Conservation (phyloP, 345 rosid species). For the Orychophragmus violaceus region DNA sequence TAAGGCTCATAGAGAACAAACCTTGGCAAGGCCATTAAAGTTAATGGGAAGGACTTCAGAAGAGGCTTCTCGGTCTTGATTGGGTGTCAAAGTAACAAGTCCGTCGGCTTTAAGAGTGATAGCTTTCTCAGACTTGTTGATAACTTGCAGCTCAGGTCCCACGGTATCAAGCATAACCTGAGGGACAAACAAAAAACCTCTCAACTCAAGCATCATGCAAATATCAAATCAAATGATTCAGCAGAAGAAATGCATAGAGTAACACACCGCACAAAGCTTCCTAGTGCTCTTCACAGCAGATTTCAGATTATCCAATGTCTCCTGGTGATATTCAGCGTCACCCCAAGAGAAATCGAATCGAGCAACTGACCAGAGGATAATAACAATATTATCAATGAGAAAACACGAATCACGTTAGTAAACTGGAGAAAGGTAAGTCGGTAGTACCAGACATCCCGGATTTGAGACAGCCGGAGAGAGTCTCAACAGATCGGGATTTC, state of each 20-base stretch:
- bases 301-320: conserved; percentile 74
- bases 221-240: background rate
- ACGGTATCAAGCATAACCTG: conserved; percentile 97
- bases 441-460: conserved; percentile 86
- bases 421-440: background rate
- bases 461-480: conserved; percentile 69
- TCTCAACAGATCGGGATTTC: conserved; percentile 68
- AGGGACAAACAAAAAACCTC: background rate
- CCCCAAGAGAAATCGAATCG: conserved; percentile 94
- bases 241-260: background rate
- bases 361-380: too few relatives aligned
- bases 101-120: conserved; percentile 75
- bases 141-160: conserved; percentile 89
- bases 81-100: conserved; percentile 68
- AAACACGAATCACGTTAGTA: background rate
- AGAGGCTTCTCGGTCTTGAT: conserved; percentile 74
- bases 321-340: conserved; percentile 68
- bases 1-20: conserved; percentile 27
- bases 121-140: conserved; percentile 61
- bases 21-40: conserved; percentile 83
- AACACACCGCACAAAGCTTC: conserved; percentile 84
- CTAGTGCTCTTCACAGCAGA: conserved; percentile 64
- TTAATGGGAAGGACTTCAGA: conserved; percentile 86
- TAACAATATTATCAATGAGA: too few relatives aligned
- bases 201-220: background rate